These are phyloP conservation scores for Nemania bipapillata DNA, from an alignment of 2,329 filamentous ascomycete species.

Conservation along the genomic window DNA sequence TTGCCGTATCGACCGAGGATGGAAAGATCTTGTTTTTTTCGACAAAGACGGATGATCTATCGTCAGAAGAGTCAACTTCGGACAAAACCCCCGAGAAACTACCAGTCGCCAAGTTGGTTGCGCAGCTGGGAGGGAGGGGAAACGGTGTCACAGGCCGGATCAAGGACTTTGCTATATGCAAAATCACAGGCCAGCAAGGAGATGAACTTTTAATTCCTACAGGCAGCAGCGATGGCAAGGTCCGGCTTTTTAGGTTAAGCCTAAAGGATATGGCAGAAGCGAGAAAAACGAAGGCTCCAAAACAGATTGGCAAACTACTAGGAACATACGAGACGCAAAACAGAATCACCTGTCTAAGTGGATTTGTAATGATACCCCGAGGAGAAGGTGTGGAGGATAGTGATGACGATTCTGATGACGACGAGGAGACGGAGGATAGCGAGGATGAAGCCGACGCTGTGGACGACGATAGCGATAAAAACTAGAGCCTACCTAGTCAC, in stretches of 20 bases:
- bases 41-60: slow-evolving; percentile 65
- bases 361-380: slow-evolving; percentile 83
- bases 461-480: slow-evolving; percentile 16
- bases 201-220: slow-evolving; percentile 70
- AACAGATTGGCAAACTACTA: slow-evolving; percentile 71
- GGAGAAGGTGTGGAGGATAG: slow-evolving; percentile 70
- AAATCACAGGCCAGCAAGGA: slow-evolving; percentile 53
- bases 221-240: slow-evolving; percentile 83
- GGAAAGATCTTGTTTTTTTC: slow-evolving; percentile 86
- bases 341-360: slow-evolving; percentile 86
- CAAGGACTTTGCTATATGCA: slow-evolving; percentile 84
- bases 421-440: slow-evolving; percentile 38
- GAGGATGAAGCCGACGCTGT: slow-evolving; percentile 34
- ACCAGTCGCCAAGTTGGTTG: slow-evolving; percentile 72
- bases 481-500: neutral
- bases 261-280: slow-evolving; percentile 55
- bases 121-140: slow-evolving; percentile 80
- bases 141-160: slow-evolving; percentile 76
- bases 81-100: slow-evolving; percentile 57
- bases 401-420: slow-evolving; percentile 54
- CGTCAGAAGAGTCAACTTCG: slow-evolving; percentile 53
- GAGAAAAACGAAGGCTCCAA: slow-evolving; percentile 44
- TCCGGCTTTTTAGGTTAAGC: slow-evolving; percentile 79
- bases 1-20: slow-evolving; percentile 89
- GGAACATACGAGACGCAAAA: slow-evolving; percentile 86